phyloP scores from a whole-genome alignment of 2,329 filamentous ascomycete species.

The Diaporthe aspalathi region DNA sequence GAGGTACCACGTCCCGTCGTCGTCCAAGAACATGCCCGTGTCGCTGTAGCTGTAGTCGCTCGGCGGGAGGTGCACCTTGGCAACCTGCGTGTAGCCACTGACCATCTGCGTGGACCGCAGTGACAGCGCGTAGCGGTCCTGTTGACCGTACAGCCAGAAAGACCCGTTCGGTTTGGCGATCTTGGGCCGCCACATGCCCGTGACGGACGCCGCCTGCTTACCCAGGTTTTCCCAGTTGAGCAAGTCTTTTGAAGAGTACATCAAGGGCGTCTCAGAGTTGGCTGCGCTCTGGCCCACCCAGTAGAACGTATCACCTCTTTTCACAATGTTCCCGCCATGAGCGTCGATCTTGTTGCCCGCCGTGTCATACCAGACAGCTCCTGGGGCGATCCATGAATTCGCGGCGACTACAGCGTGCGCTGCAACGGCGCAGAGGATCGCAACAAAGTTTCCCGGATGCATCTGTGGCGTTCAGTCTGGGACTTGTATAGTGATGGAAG shows the following conservation, averaged over 20 bases:
- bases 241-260: conserved; percentile 55
- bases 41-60: conserved; percentile 53
- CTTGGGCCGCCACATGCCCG: conserved; percentile 55
- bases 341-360: conserved; percentile 54
- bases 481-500: neutral
- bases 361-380: conserved; percentile 53
- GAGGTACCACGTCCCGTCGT: conserved; percentile 50
- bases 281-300: conserved; percentile 53
- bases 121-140: conserved; percentile 53
- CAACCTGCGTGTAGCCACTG: conserved; percentile 47
- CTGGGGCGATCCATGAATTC: conserved; percentile 53
- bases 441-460: neutral
- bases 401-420: conserved; percentile 21
- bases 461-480: neutral
- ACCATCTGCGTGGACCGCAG: conserved; percentile 48
- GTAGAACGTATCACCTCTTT: conserved; percentile 53
- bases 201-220: conserved; percentile 47
- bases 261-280: conserved; percentile 50
- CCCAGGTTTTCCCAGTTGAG: conserved; percentile 54
- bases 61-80: conserved; percentile 52
- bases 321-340: conserved; percentile 52
- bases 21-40: conserved; percentile 54
- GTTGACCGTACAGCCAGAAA: conserved; percentile 55
- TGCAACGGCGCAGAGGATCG: conserved; percentile 12
- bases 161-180: conserved; percentile 54